These are phyloP conservation scores for Henckelia pumila DNA, from an alignment of 257 asterid genomes.

Conservation along the genomic window DNA sequence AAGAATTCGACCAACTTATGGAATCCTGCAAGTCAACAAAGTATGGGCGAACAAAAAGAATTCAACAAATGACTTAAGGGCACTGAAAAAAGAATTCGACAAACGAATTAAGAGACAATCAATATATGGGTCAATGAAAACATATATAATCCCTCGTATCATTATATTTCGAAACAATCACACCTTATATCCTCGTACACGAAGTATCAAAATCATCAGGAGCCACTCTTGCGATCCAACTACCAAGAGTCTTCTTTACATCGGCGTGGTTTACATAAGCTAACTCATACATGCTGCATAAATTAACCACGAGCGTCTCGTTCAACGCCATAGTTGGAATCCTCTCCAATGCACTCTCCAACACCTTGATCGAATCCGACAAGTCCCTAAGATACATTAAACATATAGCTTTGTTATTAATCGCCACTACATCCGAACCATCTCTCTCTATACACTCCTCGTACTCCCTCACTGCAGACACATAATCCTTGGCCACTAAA, in stretches of 20 bases:
- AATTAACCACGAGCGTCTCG: constrained; percentile 83
- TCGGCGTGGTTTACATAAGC: constrained; percentile 92
- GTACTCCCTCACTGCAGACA: constrained; percentile 89
- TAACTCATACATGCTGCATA: constrained; percentile 97
- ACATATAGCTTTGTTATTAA: constrained; percentile 88
- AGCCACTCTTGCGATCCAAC: constrained; percentile 96
- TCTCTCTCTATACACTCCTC: constrained; percentile 87
- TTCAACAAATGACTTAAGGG: too few species aligned
- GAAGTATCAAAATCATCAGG: constrained; percentile 94
- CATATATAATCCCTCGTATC: too few species aligned
- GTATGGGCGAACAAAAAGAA: too few species aligned
- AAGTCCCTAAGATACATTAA: constrained; percentile 98
- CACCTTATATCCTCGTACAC: constrained; percentile 80
- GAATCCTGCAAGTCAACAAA: too few species aligned
- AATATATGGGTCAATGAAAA: too few species aligned
- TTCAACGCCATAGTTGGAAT: constrained; percentile 83
- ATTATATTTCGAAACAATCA: too few species aligned
- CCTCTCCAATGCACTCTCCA: constrained; percentile 95
- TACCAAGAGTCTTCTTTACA: constrained; percentile 81
- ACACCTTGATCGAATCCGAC: constrained; percentile 84
- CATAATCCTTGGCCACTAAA: constrained; percentile 88
- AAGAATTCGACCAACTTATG: too few species aligned
- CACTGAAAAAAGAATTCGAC: too few species aligned
- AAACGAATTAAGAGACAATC: too few species aligned
- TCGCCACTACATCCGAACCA: constrained; percentile 71